Evolutionary conservation across 495 filamentous ascomycete genomes (phyloP), one percentile per base, ranked within the genome.

Genomic region (Xylaria flabelliformis): DNA sequence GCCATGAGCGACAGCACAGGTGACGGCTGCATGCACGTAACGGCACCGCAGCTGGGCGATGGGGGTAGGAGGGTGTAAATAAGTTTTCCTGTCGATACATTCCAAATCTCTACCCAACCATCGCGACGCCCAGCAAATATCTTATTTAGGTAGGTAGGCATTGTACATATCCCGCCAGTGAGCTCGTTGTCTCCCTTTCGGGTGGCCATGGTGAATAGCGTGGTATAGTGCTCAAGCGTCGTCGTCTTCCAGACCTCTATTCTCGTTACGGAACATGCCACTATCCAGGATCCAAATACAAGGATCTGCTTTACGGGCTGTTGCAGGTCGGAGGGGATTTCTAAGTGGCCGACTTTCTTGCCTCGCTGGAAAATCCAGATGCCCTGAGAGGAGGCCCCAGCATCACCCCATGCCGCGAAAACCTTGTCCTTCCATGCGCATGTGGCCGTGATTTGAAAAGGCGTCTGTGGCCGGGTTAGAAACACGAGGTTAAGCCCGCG

Each of bases 71-170:
- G 89, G 3, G 93, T 94, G 78, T 98, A 92, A 34, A 99, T 86
- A 36, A 97, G 85, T 77, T 94, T 97, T 72, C 93, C 94, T 24
- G 92, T 95, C 78, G 91, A 94, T 66, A 98, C 82, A 78, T 99
- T 99, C 97, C 97, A 98, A 66, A 99, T 95, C 77, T 98, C 95
- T 24, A 98, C 88, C 79, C 87, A 89, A n/a, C 97, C 96, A 78
- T 98, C 94, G 70, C 85, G 86, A 71, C 93, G 89, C 6, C 94
- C 96, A 44, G 92, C 91, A 67, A 98, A 93, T 39, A 99, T 86
- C 81, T 99, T 99, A 85, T 98, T 99, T 32, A 98, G 82, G 80
- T 92, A 98, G 0, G 95, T 97, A 17, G 94, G 93, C 91, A 97
- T 92, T 76, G 88, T 95, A 77, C 86, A 90, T 59, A 97, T 85